Evolutionary conservation across 208 protist genomes (phyloP), one percentile per base, ranked within the genome.

Genomic region (Acanthamoeba lenticulata): DNA sequence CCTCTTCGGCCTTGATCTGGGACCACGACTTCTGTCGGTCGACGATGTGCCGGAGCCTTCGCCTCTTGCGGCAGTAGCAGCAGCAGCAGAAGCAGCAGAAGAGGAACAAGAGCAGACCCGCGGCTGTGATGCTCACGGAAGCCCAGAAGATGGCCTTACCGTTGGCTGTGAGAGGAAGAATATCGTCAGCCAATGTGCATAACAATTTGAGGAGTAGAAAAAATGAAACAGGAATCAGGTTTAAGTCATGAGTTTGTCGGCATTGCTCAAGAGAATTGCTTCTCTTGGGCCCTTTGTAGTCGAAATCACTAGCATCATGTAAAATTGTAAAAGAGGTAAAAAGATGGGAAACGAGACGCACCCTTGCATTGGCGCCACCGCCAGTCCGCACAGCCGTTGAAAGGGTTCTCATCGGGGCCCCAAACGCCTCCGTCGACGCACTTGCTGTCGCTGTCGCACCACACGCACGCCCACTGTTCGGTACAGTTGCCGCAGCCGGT

Each of bases 291-390:
- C 72, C 72, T 83, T 13, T 83, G 72, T 83, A 83, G 72, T 83
- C 72, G 72, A 83, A 83, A 83, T 83, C 72, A 21, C 72, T 52
- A 52, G 29, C 72, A 83, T 83, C 72, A 83, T 83, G 0, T 44
- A 69, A 27, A 27, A n/a, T 77, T 36, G 65, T 7, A 77, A 77
- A 34, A 9, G 65, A 77, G 15, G 32, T 19, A 27, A 52, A 81
- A 62, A 17, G 9, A 29, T n/a, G 34, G 17, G 36, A 40, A 81
- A 13, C 19, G 24, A 1, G 17, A 11, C 40, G 72, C 65, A 93
- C 88, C 88, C 47, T 93, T 93, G 88, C 88, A 93, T 45, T 93
- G 88, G 13, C 88, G 52, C 88, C 88, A 93, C 42, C 88, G 88
- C 88, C 88, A 93, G 38, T 93, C 88, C 1, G 36, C 29, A 38